Evolutionary conservation across 768 basidiomycete species (phyloP).

Genomic region (Punctularia strigosozonata): DNA sequence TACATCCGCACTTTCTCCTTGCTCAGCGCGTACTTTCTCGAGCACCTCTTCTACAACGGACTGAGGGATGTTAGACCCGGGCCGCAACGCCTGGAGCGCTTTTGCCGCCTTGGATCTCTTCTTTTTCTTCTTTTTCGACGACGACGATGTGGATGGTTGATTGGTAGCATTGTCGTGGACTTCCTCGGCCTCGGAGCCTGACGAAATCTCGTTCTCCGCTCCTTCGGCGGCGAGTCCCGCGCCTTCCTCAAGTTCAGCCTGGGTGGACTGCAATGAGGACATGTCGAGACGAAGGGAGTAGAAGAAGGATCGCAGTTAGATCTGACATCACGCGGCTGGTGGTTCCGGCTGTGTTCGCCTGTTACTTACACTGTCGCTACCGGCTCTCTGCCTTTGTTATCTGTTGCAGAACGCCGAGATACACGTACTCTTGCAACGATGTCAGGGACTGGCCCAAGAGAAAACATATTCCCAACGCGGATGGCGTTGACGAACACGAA

Average conservation of each 20-base stretch:
- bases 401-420: no score
- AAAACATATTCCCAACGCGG: conserved; percentile 92
- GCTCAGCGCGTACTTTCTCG: conserved; percentile 52
- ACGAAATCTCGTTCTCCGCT: no score
- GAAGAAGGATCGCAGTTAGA: no score
- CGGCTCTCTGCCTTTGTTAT: no score
- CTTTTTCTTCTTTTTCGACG: conserved; percentile 81
- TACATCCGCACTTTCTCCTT: conserved; percentile 30
- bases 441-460: conserved; percentile 85
- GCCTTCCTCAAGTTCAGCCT: no score
- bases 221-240: no score
- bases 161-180: conserved; percentile 12
- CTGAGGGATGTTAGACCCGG: conserved; percentile 42
- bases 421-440: conserved; percentile 34
- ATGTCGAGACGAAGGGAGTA: no score
- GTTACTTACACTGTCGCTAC: no score
- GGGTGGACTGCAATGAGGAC: no score
- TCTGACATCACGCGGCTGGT: no score
- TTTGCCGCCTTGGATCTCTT: conserved; percentile 65
- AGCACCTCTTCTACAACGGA: conserved; percentile 56
- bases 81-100: conserved; percentile 34
- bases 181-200: conserved; percentile 21
- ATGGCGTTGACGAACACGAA: conserved; percentile 96
- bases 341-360: no score
- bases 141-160: conserved; percentile 18